Evolutionary conservation across 169 alveolate genomes (phyloP).

Genomic region (Cryptosporidium andersoni): DNA sequence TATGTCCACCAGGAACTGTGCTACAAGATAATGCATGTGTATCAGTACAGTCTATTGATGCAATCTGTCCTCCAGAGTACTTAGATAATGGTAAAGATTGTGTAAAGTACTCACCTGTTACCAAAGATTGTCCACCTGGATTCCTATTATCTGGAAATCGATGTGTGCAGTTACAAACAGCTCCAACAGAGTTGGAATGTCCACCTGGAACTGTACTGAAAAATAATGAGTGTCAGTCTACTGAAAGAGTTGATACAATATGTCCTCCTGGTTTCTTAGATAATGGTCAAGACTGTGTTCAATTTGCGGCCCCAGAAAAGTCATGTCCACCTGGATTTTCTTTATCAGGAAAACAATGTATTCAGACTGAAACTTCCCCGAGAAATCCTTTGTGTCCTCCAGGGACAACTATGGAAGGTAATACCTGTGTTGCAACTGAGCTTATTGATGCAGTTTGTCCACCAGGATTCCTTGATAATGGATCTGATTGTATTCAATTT

Average conservation of each 20-base stretch:
- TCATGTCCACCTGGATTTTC: slow-evolving; percentile 60
- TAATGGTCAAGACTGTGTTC: slow-evolving; percentile 71
- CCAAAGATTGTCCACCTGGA: slow-evolving; percentile 71
- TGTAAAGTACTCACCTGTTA: slow-evolving; percentile 65
- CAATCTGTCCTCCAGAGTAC: slow-evolving; percentile 68
- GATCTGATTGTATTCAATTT: slow-evolving; percentile 61
- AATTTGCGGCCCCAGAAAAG: slow-evolving; percentile 64
- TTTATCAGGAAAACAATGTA: slow-evolving; percentile 66
- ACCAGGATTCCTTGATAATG: slow-evolving; percentile 63
- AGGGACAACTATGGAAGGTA: slow-evolving; percentile 63
- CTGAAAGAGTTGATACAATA: slow-evolving; percentile 68
- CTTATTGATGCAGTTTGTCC: slow-evolving; percentile 65
- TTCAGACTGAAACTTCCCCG: slow-evolving; percentile 53
- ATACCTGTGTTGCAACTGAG: slow-evolving; percentile 41
- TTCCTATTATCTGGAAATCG: slow-evolving; percentile 57
- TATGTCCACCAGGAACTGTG: slow-evolving; percentile 66
- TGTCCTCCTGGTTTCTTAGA: slow-evolving; percentile 68
- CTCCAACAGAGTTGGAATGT: slow-evolving; percentile 67
- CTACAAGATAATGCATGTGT: slow-evolving; percentile 62
- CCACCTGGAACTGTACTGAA: slow-evolving; percentile 70
- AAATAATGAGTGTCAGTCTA: slow-evolving; percentile 64
- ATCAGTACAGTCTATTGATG: slow-evolving; percentile 67
- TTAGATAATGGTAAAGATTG: slow-evolving; percentile 69
- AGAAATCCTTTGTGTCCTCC: slow-evolving; percentile 68
- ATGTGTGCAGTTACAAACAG: slow-evolving; percentile 34